Percentiles rank a stretch among this genome's conserved stretches.
Evolutionary conservation across 495 filamentous ascomycete genomes (phyloP).

Genomic region (Penicillium bovifimosum): DNA sequence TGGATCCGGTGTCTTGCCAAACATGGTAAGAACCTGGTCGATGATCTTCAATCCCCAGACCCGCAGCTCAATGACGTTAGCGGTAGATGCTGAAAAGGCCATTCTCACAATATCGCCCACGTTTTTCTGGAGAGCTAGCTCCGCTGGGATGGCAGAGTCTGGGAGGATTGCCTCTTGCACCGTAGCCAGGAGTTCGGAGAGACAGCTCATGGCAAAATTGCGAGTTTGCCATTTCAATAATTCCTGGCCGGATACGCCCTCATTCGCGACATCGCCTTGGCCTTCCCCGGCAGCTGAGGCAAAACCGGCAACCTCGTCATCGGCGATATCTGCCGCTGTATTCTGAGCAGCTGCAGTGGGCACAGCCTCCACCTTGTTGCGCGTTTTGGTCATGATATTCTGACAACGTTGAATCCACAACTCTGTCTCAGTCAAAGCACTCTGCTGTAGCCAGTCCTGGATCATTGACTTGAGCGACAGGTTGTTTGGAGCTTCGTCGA

Average conservation of each 20-base stretch:
- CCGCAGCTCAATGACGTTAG: conserved; percentile 80
- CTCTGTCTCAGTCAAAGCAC: conserved; percentile 66
- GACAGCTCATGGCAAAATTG: conserved; percentile 85
- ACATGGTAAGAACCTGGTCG: conserved; percentile 89
- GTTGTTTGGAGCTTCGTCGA: conserved; percentile 71
- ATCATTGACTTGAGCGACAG: conserved; percentile 76
- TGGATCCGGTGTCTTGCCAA: conserved; percentile 91
- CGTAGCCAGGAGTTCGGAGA: conserved; percentile 75
- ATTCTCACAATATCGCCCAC: conserved; percentile 93
- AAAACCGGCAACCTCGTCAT: conserved; percentile 96
- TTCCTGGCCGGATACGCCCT: conserved; percentile 70
- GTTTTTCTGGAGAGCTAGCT: conserved; percentile 70
- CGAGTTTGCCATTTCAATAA: conserved; percentile 92
- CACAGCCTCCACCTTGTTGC: conserved; percentile 49
- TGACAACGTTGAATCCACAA: conserved; percentile 87
- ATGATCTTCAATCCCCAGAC: conserved; percentile 90
- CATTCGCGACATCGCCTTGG: conserved; percentile 54
- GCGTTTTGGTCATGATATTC: conserved; percentile 80
- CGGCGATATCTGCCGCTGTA: conserved; percentile 68
- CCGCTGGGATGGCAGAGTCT: conserved; percentile 64
- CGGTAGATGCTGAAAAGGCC: conserved; percentile 96
- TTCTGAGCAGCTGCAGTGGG: conserved; percentile 44
- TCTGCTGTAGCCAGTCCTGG: conserved; percentile 86
- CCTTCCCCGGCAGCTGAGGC: conserved; percentile 63
- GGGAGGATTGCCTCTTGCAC: conserved; percentile 66